Conservation (phyloP, 1,284 basidiomycete genomes). For the Rhodotorula sp. region DNA sequence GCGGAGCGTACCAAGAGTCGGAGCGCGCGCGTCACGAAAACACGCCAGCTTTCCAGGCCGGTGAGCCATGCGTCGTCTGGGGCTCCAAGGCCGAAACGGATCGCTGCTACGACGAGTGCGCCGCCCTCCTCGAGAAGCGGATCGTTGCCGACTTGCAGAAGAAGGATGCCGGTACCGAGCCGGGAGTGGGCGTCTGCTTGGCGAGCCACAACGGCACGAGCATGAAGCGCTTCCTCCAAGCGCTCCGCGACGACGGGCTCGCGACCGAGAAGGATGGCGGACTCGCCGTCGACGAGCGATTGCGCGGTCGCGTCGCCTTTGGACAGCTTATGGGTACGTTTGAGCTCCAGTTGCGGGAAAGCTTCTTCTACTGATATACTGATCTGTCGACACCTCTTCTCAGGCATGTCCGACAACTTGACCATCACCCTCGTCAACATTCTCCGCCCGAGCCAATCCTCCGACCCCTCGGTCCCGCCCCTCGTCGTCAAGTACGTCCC, state of each 20-base stretch:
- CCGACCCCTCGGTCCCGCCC: slow-evolving; percentile 20
- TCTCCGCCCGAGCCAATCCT: slow-evolving; percentile 21
- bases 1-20: slow-evolving; percentile 85
- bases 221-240: slow-evolving; percentile 33
- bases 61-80: slow-evolving; percentile 64
- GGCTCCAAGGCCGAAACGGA: slow-evolving; percentile 71
- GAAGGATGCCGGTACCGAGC: background rate
- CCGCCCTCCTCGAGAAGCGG: slow-evolving; percentile 61
- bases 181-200: slow-evolving; percentile 30
- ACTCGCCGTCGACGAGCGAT: slow-evolving; percentile 34
- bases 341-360: background rate
- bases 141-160: slow-evolving; percentile 50
- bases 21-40: slow-evolving; percentile 56
- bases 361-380: rapidly evolving
- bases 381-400: background rate
- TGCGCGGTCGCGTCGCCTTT: slow-evolving; percentile 42
- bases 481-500: slow-evolving; percentile 43
- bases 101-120: slow-evolving; percentile 69
- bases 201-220: slow-evolving; percentile 45
- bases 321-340: slow-evolving; percentile 44
- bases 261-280: slow-evolving; percentile 25
- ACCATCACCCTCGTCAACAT: slow-evolving; percentile 39
- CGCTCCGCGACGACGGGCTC: slow-evolving; percentile 33
- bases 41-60: slow-evolving; percentile 42
- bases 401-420: slow-evolving; percentile 46